Conservation (phyloP, 768 basidiomycete species). For the Plicaturopsis crispa region DNA sequence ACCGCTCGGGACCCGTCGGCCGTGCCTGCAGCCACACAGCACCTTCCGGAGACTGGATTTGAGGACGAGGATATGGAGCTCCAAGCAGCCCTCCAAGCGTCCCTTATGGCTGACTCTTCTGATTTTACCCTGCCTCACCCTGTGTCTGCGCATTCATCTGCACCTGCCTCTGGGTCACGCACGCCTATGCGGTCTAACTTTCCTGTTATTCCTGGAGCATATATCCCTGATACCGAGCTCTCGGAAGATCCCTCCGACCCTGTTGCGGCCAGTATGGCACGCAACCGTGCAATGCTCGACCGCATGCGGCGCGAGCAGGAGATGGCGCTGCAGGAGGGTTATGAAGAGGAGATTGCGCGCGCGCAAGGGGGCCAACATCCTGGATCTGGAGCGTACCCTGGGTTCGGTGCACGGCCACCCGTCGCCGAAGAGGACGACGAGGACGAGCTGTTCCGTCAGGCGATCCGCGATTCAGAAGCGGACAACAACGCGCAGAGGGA, state of each 20-base stretch:
- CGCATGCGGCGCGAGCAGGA: slow-evolving; percentile 63
- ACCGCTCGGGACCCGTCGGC: neutral
- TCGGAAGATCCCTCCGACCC: slow-evolving; percentile 36
- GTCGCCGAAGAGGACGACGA: slow-evolving; percentile 39
- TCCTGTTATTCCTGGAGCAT: slow-evolving; percentile 4
- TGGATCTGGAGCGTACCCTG: neutral
- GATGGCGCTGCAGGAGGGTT: slow-evolving; percentile 53
- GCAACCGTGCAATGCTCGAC: slow-evolving; percentile 51
- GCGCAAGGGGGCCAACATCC: neutral
- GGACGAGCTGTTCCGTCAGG: slow-evolving; percentile 44
- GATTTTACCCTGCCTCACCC: slow-evolving; percentile 8
- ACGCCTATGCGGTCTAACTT: slow-evolving; percentile 6
- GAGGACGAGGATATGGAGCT: slow-evolving; percentile 86
- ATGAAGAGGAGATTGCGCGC: slow-evolving; percentile 31
- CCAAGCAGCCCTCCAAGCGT: slow-evolving; percentile 83
- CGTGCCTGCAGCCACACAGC: neutral
- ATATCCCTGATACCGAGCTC: slow-evolving; percentile 9
- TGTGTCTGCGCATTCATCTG: neutral
- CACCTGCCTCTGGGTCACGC: slow-evolving; percentile 1
- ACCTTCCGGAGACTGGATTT: slow-evolving; percentile 28
- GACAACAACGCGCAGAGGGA: slow-evolving; percentile 14
- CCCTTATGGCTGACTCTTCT: slow-evolving; percentile 34
- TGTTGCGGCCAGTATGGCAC: slow-evolving; percentile 60
- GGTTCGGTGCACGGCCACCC: neutral
- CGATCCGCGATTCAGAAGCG: slow-evolving; percentile 49